phyloP scores from a whole-genome alignment of 208 protist species.

The Trypanosoma rangeli region DNA sequence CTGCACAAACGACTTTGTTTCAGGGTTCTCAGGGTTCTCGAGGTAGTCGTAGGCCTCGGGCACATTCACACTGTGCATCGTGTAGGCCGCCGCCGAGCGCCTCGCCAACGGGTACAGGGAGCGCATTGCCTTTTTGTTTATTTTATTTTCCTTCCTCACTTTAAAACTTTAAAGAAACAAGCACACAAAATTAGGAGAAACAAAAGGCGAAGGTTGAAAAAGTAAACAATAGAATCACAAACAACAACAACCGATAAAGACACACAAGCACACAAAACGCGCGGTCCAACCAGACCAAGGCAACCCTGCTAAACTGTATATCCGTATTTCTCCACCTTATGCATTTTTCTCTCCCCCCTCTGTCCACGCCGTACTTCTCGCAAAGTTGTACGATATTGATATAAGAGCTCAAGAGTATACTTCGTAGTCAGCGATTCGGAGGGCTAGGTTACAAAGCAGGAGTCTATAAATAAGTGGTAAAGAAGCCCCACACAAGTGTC shows the following conservation, averaged over 20 bases:
- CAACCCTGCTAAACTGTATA: too few relatives aligned
- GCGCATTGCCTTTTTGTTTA: slow-evolving; percentile 24
- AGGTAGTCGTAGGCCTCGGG: slow-evolving; percentile 93
- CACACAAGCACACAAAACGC: background rate
- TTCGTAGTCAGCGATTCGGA: background rate
- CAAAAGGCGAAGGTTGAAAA: background rate
- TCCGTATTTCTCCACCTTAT: too few relatives aligned
- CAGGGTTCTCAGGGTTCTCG: slow-evolving; percentile 82
- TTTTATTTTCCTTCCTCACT: background rate
- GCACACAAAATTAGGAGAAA: background rate
- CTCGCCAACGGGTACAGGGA: slow-evolving; percentile 54
- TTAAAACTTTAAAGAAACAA: background rate
- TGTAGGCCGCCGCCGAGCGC: slow-evolving; percentile 61
- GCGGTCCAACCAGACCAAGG: background rate
- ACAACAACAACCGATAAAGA: background rate
- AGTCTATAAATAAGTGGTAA: background rate
- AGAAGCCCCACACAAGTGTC: background rate
- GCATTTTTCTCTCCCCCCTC: too few relatives aligned
- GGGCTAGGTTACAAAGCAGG: background rate
- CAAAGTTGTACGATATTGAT: too few relatives aligned
- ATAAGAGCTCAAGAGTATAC: too few relatives aligned
- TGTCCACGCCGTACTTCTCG: too few relatives aligned
- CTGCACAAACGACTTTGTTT: slow-evolving; percentile 89
- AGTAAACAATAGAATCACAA: background rate
- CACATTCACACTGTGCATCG: slow-evolving; percentile 69